Conservation (phyloP, 306 rosid species). For the Quercus ilex region DNA sequence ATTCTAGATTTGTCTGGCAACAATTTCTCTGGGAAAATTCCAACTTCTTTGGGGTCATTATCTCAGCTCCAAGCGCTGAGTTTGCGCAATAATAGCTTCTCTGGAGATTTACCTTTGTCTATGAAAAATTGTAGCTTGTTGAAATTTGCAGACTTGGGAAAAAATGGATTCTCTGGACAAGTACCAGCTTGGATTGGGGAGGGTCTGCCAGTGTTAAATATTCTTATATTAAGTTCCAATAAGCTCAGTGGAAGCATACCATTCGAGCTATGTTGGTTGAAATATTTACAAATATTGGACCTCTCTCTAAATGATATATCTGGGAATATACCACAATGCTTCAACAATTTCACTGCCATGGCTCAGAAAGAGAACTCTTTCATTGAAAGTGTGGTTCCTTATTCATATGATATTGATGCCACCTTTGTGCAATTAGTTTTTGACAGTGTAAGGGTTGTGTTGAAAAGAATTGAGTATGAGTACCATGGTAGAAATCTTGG, state of each 20-base stretch:
- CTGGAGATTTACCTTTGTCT: conserved; percentile 19
- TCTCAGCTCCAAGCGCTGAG: background rate
- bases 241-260: conserved; percentile 6
- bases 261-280: background rate
- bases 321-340: background rate
- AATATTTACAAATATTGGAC: background rate
- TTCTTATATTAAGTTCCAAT: conserved; percentile 7
- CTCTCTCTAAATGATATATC: conserved; percentile 4
- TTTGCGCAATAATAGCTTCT: background rate
- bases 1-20: background rate
- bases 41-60: background rate
- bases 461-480: too few species aligned
- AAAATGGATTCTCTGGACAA: conserved; percentile 13
- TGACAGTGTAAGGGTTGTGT: too few species aligned
- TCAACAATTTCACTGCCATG: conserved; percentile 9
- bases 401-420: too few species aligned
- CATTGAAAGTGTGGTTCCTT: too few species aligned
- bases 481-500: too few species aligned
- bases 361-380: too few species aligned
- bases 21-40: conserved; percentile 8
- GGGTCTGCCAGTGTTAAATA: background rate
- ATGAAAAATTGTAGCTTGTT: conserved; percentile 8
- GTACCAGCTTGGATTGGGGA: conserved; percentile 24
- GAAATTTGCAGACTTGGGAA: conserved; percentile 10
- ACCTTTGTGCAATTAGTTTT: too few species aligned